Conservation (phyloP, 202 grass and related monocot genomes). For the Schoenoplectus triqueter region DNA sequence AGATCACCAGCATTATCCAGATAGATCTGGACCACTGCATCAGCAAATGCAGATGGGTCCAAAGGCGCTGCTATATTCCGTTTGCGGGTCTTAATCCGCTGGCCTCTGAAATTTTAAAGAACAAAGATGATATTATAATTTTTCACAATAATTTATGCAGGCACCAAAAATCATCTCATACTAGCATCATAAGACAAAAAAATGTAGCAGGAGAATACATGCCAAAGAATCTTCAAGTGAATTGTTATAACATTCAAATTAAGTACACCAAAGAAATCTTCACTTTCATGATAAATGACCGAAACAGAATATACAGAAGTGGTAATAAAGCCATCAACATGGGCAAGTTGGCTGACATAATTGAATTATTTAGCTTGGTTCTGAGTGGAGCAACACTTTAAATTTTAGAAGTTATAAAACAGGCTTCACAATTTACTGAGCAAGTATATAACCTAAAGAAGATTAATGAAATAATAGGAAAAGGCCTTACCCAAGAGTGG, state of each 20-base stretch:
- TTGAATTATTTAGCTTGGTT: neutral
- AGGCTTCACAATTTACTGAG: neutral
- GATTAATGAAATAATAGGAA: neutral
- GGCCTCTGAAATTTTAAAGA: conserved; percentile 57
- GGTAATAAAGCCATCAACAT: neutral
- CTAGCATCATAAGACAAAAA: neutral
- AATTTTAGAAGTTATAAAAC: neutral
- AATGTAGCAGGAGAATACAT: neutral
- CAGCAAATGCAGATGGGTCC: conserved; percentile 90
- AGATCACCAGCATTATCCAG: conserved; percentile 96
- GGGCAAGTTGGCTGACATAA: conserved; percentile 8
- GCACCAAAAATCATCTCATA: neutral
- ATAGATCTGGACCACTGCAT: conserved; percentile 96
- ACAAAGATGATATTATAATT: conserved; percentile 22
- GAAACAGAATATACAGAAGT: neutral
- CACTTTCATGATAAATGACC: neutral
- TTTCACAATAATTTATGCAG: neutral
- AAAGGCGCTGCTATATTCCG: conserved; percentile 88
- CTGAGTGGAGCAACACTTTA: neutral
- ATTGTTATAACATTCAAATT: neutral
- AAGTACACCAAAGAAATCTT: conserved; percentile 11
- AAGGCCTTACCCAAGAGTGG: conserved; percentile 75
- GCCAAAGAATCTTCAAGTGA: conserved; percentile 24
- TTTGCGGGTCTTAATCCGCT: conserved; percentile 99
- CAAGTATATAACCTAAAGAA: conserved; percentile 23